These are phyloP conservation scores for Pythium dissimile DNA, from an alignment of 352 stramenopile genomes.

Conservation along the genomic window DNA sequence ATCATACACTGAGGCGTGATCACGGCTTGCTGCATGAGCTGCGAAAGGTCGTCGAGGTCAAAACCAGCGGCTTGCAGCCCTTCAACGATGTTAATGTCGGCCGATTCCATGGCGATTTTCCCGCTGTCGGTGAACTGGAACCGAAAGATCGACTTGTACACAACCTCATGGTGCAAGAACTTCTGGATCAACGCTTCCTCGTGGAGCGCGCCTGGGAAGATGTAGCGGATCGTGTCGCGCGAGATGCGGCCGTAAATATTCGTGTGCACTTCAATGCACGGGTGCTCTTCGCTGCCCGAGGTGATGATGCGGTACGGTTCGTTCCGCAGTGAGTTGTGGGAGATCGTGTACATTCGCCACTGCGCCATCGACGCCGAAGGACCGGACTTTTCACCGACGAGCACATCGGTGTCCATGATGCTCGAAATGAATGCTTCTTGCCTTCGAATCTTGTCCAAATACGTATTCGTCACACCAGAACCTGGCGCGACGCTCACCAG, in stretches of 20 bases:
- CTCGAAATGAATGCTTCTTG: conserved; percentile 21
- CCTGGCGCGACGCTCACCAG: too few relatives aligned
- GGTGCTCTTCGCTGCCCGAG: conserved; percentile 10
- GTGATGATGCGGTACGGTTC: conserved; percentile 31
- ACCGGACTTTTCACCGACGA: conserved; percentile 12
- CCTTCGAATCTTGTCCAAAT: conserved; percentile 21
- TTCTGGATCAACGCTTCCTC: conserved; percentile 16
- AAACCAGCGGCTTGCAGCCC: conserved; percentile 11
- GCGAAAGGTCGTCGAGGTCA: conserved; percentile 9
- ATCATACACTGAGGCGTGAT: conserved; percentile 16
- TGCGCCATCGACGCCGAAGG: conserved; percentile 21
- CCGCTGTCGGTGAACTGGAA: conserved; percentile 18
- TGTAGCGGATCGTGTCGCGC: conserved; percentile 17
- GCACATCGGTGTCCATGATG: conserved; percentile 16
- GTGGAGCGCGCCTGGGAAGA: conserved; percentile 15
- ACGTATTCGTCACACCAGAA: too few relatives aligned
- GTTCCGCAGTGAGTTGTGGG: conserved; percentile 31
- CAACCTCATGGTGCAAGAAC: conserved; percentile 14
- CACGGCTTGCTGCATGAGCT: conserved; percentile 18
- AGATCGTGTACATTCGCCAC: conserved; percentile 27
- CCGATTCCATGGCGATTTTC: conserved; percentile 14
- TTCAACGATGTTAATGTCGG: conserved; percentile 19
- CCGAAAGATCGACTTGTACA: conserved; percentile 18
- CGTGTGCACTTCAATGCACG: conserved; percentile 10
- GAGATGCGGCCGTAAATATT: conserved; percentile 16